Conservation (phyloP, 2,329 filamentous ascomycete genomes). For the Fusarium poae region DNA sequence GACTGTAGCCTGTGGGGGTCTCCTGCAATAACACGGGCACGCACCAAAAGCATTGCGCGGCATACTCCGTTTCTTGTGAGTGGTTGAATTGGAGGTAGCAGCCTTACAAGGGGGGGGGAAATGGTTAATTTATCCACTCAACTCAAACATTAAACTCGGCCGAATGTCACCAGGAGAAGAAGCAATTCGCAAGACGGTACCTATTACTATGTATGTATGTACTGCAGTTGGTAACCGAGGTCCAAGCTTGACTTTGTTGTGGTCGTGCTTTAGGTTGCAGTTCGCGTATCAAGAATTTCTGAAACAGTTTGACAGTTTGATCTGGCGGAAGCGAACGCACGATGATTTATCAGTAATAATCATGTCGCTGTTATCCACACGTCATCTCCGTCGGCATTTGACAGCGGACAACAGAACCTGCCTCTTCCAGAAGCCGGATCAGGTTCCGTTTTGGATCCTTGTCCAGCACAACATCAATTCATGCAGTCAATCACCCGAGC, state of each 20-base stretch:
- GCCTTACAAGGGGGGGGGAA: not conserved
- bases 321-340: not conserved
- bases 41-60: not conserved
- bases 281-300: not conserved
- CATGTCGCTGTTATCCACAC: not conserved
- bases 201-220: no score
- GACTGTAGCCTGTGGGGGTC: not conserved
- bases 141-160: conserved; percentile 2
- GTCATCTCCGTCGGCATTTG: not conserved
- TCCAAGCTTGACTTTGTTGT: not conserved
- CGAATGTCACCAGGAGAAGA: conserved; percentile 3
- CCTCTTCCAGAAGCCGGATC: not conserved
- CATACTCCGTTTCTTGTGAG: not conserved
- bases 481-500: not conserved
- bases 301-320: not conserved
- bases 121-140: not conserved
- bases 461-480: not conserved
- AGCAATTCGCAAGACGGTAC: not conserved
- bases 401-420: not conserved
- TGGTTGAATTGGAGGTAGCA: not conserved
- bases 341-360: no score
- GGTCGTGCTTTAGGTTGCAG: not conserved
- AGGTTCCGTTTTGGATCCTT: not conserved
- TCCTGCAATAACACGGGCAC: no score
- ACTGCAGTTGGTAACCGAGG: not conserved